Evolutionary conservation across 2,329 filamentous ascomycete genomes (phyloP).

Genomic region (Pestalotiopsis sp.): DNA sequence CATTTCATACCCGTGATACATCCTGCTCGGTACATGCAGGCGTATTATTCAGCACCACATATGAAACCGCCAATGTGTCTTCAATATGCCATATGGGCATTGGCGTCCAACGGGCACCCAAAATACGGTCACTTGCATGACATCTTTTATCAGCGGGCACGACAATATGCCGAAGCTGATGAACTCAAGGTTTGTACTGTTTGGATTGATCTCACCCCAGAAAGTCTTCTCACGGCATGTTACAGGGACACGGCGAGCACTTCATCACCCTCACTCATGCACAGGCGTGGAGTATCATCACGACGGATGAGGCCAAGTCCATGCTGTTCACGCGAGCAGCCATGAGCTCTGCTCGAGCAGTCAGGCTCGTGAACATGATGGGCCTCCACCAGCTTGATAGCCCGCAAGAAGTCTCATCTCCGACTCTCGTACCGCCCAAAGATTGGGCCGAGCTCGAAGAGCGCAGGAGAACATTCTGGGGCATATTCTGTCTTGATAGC

Average conservation of each 20-base stretch:
- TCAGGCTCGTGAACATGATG: slow-evolving; percentile 80
- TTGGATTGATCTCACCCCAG: background rate
- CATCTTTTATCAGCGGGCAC: slow-evolving; percentile 78
- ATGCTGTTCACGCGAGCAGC: slow-evolving; percentile 87
- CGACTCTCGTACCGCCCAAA: slow-evolving; percentile 70
- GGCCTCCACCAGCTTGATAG: slow-evolving; percentile 58
- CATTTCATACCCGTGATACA: slow-evolving; percentile 78
- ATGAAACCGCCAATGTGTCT: slow-evolving; percentile 81
- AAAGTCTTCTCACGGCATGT: background rate
- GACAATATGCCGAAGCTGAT: slow-evolving; percentile 81
- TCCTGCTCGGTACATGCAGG: slow-evolving; percentile 71
- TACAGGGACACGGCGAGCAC: slow-evolving; percentile 71
- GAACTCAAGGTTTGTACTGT: slow-evolving; percentile 68
- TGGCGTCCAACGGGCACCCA: slow-evolving; percentile 73
- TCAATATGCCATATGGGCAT: slow-evolving; percentile 89
- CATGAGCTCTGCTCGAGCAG: slow-evolving; percentile 74
- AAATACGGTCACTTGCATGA: slow-evolving; percentile 58
- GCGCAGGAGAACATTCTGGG: slow-evolving; percentile 84
- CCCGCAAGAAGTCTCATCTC: slow-evolving; percentile 49
- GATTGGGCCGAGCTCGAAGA: slow-evolving; percentile 86
- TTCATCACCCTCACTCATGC: slow-evolving; percentile 80
- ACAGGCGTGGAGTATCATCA: slow-evolving; percentile 77
- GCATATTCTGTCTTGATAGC: slow-evolving; percentile 78
- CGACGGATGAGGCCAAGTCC: slow-evolving; percentile 79
- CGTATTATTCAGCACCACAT: slow-evolving; percentile 71